A percentile compares a stretch with the other conserved stretches of the same genome.
phyloP scores from a whole-genome alignment of 2,329 filamentous ascomycete genomes.

The Xylaria sp. region DNA sequence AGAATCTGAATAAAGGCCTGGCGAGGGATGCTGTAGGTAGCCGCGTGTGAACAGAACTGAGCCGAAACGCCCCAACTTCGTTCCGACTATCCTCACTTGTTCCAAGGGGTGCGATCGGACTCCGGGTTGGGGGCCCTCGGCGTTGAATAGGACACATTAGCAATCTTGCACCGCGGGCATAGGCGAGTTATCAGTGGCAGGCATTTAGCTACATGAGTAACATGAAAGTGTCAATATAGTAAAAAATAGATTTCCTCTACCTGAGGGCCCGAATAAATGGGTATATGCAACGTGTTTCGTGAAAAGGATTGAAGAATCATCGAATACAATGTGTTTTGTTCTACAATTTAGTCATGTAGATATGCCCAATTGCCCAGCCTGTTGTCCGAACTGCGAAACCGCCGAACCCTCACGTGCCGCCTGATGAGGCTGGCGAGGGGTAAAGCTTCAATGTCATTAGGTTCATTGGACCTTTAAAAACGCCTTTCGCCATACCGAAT shows the following conservation, averaged over 20 bases:
- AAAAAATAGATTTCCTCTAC: conserved; percentile 21
- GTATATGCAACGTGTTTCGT: conserved; percentile 26
- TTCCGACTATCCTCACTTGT: too few relatives aligned
- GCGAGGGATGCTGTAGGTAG: too few relatives aligned
- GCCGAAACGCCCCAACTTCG: too few relatives aligned
- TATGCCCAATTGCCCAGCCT: conserved; percentile 9
- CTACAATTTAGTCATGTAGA: conserved; percentile 27
- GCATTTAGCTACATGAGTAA: not conserved
- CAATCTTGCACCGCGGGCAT: too few relatives aligned
- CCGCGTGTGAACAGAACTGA: too few relatives aligned
- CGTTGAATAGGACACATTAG: too few relatives aligned
- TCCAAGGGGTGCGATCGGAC: too few relatives aligned
- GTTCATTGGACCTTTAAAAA: conserved; percentile 22
- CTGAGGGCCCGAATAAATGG: conserved; percentile 19
- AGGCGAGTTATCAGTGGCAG: too few relatives aligned
- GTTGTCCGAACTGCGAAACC: conserved; percentile 1
- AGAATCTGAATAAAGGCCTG: too few relatives aligned
- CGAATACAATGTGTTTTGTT: conserved; percentile 16
- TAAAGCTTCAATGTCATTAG: conserved; percentile 15
- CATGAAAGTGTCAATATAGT: not conserved
- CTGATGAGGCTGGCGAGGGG: conserved; percentile 10
- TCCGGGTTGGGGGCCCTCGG: too few relatives aligned
- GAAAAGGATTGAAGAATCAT: conserved; percentile 11
- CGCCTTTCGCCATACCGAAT: conserved; percentile 26
- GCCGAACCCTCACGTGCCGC: not conserved